phyloP scores from a whole-genome alignment of 148 eudicot species.

The Amaranthus palmeri region DNA sequence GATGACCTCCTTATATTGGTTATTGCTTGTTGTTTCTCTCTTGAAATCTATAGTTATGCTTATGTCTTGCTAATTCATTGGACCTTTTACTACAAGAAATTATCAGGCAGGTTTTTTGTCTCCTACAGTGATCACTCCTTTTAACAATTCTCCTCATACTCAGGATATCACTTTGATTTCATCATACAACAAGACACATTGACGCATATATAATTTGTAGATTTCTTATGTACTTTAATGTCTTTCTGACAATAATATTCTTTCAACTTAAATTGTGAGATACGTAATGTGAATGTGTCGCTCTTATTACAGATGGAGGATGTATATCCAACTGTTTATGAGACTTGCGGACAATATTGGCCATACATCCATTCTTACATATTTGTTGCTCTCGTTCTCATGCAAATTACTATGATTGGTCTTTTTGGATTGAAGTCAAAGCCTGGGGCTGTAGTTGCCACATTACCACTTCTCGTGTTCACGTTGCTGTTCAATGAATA shows the following conservation, averaged over 20 bases:
- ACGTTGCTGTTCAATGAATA: constrained; percentile 79
- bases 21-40: too few relatives aligned
- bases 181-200: too few relatives aligned
- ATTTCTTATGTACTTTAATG: background rate
- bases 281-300: background rate
- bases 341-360: constrained; percentile 92
- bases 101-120: too few relatives aligned
- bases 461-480: constrained; percentile 62
- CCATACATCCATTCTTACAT: constrained; percentile 78
- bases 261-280: too few relatives aligned
- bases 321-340: constrained; percentile 70
- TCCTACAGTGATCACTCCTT: too few relatives aligned
- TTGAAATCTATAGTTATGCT: too few relatives aligned
- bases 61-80: too few relatives aligned
- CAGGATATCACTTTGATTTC: too few relatives aligned
- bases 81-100: too few relatives aligned
- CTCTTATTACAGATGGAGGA: constrained; percentile 68
- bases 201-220: too few relatives aligned
- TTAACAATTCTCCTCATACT: too few relatives aligned
- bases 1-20: too few relatives aligned
- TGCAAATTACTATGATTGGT: constrained; percentile 92
- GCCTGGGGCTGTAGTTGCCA: constrained; percentile 77
- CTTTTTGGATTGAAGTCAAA: constrained; percentile 85
- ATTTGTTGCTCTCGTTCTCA: constrained; percentile 56
- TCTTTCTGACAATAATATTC: background rate